Base-by-base conservation (phyloP, 352 stramenopile genomes). In the Thalassiosira sp. region DNA sequence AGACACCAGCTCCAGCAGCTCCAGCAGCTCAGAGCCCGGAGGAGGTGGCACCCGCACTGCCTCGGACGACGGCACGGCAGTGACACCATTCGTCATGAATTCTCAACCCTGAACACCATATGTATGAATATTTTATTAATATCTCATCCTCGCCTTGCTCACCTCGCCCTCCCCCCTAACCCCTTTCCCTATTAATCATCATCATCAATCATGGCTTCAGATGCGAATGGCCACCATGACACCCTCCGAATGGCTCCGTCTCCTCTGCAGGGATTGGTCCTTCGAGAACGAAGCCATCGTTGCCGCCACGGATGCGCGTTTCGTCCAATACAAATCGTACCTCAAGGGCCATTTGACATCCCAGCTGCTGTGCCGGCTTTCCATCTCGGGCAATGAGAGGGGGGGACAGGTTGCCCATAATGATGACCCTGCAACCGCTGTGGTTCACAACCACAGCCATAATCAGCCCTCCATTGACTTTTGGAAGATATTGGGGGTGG, bases 281-380 rank as follows among this genome's bases (percentile, higher is more conserved):
- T 16, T 59, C 13, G 67, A 83, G n/a, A 87, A 90, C 45, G 56
- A 79, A 43, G 64, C 72, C 5, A 56, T 89, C 11, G 74, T 86
- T 0, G 66, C 86, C 20, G 58, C 68, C 1, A 70, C 74, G 1
- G 83, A 91, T 56, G n/a, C 42, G 0, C 82, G 80, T 24, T 90
- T 90, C 64, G 16, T 83, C 13, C 69, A 81, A 15, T 91, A 88
- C 75, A 91, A 91, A 56, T 74, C 77, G 3, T 90, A 88, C 56
- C 58, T 90, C 16, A 90, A 86, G 60, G 85, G 85, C 8, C 62
- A 66, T 16, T 63, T 90, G 18, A 76, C 70, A 0, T 84, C 77
- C 52, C 85, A 91, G 66, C 52, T 91, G 3, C 43, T 91, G 3
- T 89, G 80, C 37, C 69, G 82, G 1, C 57, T 91, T 2, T 88